Conservation (phyloP, 2,329 filamentous ascomycete genomes). For the Aspergillus spinulosporus region DNA sequence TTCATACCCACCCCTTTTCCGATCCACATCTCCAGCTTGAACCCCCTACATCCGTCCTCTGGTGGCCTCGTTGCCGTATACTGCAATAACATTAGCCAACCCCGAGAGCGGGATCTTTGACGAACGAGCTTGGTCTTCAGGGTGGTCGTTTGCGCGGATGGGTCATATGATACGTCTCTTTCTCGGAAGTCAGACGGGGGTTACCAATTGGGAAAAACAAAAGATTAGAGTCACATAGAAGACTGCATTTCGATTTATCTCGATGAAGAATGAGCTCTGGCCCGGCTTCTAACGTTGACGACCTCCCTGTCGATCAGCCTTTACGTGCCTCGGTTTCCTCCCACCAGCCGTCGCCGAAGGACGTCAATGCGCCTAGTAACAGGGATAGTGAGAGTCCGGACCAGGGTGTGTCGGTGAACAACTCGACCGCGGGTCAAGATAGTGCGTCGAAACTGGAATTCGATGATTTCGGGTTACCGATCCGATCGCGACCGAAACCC, state of each 20-base stretch:
- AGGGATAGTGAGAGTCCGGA: conserved; percentile 21
- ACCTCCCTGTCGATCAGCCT: conserved; percentile 23
- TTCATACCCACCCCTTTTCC: conserved; percentile 9
- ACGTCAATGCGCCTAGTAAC: conserved; percentile 15
- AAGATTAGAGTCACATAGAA: conserved; percentile 7
- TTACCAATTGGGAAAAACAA: conserved; percentile 12
- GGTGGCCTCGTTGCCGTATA: not conserved
- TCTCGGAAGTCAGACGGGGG: conserved; percentile 20
- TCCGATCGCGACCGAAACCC: conserved; percentile 29
- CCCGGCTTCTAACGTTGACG: conserved; percentile 28
- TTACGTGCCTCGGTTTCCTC: conserved; percentile 17
- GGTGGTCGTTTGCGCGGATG: conserved; percentile 21
- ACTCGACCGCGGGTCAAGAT: conserved; percentile 9
- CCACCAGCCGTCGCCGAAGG: conserved; percentile 13
- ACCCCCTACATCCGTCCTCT: not conserved
- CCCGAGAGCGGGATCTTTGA: not conserved
- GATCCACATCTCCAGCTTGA: conserved; percentile 2
- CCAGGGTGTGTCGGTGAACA: conserved; percentile 9
- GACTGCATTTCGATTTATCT: conserved; percentile 9
- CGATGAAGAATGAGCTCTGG: conserved; percentile 36
- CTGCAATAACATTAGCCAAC: not conserved
- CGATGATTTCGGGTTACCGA: conserved; percentile 44
- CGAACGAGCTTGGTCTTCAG: not conserved
- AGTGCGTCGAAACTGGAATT: conserved; percentile 22
- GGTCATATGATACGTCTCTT: conserved; percentile 12